phyloP scores from a whole-genome alignment of 2,329 filamentous ascomycete genomes.

The Monosporascus sp. region DNA sequence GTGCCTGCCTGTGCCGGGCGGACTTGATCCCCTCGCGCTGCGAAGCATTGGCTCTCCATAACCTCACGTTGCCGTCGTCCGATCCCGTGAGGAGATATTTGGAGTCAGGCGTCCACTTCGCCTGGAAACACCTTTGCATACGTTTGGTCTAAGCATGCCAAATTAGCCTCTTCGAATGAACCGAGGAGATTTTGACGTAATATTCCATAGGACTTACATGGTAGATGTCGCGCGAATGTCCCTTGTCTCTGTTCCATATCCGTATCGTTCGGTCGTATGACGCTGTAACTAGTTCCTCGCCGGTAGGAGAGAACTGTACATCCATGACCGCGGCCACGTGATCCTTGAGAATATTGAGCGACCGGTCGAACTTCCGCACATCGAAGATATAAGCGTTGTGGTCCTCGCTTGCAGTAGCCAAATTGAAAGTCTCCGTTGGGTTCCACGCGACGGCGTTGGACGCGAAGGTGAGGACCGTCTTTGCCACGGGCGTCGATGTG shows the following conservation, averaged over 20 bases:
- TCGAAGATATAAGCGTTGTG: constrained; percentile 85
- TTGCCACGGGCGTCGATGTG: constrained; percentile 75
- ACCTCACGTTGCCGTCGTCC: constrained; percentile 84
- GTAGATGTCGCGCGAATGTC: constrained; percentile 88
- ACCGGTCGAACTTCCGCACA: constrained; percentile 82
- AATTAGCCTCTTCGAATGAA: not conserved
- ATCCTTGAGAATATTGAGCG: constrained; percentile 76
- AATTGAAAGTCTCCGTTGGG: constrained; percentile 94
- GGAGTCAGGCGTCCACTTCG: constrained; percentile 80
- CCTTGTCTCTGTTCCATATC: constrained; percentile 73
- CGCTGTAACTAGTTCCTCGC: constrained; percentile 86
- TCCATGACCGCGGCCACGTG: constrained; percentile 78
- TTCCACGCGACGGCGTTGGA: constrained; percentile 88
- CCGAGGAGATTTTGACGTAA: no score
- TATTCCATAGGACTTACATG: constrained; percentile 95
- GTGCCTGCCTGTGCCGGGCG: constrained; percentile 74
- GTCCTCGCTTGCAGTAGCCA: constrained; percentile 89
- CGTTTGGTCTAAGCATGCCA: constrained; percentile 41
- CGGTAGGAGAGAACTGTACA: constrained; percentile 90
- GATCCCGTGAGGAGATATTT: constrained; percentile 87
- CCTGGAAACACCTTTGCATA: constrained; percentile 29
- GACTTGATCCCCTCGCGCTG: constrained; percentile 80
- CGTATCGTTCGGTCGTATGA: constrained; percentile 84
- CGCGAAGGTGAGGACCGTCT: constrained; percentile 75
- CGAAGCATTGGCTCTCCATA: constrained; percentile 88